A percentile compares a stretch with the other conserved stretches of the same genome.
These are phyloP conservation scores for Clavulina sp. DNA, from an alignment of 768 basidiomycete genomes.

Conservation along the genomic window DNA sequence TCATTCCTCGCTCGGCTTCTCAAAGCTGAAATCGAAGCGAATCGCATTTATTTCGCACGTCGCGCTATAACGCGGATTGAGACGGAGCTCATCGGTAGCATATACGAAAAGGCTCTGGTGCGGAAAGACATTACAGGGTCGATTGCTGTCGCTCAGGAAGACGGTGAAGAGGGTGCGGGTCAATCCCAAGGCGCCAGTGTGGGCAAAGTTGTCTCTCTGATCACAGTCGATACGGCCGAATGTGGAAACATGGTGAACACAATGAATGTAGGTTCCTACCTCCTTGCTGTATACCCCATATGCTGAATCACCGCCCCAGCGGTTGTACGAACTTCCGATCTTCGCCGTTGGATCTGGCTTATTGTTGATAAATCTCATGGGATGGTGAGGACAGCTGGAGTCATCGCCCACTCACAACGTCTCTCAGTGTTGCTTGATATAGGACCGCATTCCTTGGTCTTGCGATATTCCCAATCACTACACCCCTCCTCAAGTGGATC, in stretches of 20 bases:
- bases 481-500: constrained; percentile 55
- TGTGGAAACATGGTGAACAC: constrained; percentile 31
- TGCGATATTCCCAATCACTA: constrained; percentile 42
- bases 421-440: constrained; percentile 29
- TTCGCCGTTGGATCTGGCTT: neutral
- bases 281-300: constrained; percentile 52
- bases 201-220: constrained; percentile 80
- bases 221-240: constrained; percentile 31
- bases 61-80: constrained; percentile 59
- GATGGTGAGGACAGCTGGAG: no score
- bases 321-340: constrained; percentile 60
- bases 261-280: constrained; percentile 39
- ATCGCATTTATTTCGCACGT: constrained; percentile 46
- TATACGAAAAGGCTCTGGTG: constrained; percentile 77
- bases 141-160: constrained; percentile 17
- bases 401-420: no score
- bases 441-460: constrained; percentile 62
- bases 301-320: constrained; percentile 54
- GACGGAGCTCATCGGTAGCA: constrained; percentile 63
- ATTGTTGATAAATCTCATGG: neutral
- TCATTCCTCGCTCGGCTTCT: constrained; percentile 44
- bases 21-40: constrained; percentile 28
- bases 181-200: constrained; percentile 54
- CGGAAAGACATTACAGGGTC: constrained; percentile 71
- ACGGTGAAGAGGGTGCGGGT: constrained; percentile 5